Percentiles rank a stretch among this genome's conserved stretches.
phyloP scores from a whole-genome alignment of 1,284 basidiomycete species.

The Stygiomarasmius scandens region DNA sequence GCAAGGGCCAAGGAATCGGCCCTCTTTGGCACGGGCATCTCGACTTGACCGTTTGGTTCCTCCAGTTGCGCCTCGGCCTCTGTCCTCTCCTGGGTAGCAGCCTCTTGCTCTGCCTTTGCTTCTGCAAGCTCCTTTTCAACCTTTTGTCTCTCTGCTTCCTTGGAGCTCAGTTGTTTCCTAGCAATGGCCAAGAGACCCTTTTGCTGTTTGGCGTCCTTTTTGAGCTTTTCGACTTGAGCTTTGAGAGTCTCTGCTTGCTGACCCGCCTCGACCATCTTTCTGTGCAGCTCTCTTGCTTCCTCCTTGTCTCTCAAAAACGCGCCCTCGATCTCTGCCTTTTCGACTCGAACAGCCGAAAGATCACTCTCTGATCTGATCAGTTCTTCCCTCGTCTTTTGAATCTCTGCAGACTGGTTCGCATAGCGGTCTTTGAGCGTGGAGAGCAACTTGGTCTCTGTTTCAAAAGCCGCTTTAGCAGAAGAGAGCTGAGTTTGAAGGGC shows the following conservation, averaged over 20 bases:
- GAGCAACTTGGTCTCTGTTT: constrained; percentile 81
- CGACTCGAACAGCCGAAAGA: constrained; percentile 84
- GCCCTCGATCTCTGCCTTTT: constrained; percentile 93
- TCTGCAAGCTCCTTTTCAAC: constrained; percentile 75
- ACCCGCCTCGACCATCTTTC: constrained; percentile 80
- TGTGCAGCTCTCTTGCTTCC: constrained; percentile 86
- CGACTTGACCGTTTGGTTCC: constrained; percentile 23
- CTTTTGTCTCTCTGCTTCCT: constrained; percentile 78
- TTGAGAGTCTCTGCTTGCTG: constrained; percentile 76
- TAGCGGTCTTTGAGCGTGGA: constrained; percentile 75
- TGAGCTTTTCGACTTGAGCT: constrained; percentile 82
- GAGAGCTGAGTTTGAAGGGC: constrained; percentile 76
- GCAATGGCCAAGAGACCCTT: constrained; percentile 94
- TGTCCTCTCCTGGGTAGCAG: constrained; percentile 59
- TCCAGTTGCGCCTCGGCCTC: constrained; percentile 56
- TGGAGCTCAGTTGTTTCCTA: constrained; percentile 89
- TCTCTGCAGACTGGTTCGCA: constrained; percentile 71
- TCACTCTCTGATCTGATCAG: constrained; percentile 93
- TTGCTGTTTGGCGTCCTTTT: constrained; percentile 95
- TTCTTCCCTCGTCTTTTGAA: constrained; percentile 78
- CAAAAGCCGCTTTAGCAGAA: constrained; percentile 79
- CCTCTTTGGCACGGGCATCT: constrained; percentile 17
- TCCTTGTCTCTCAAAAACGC: constrained; percentile 91
- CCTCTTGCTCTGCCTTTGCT: constrained; percentile 55
- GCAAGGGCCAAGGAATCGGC: constrained; percentile 22